Evolutionary conservation across 2,329 filamentous ascomycete genomes (phyloP).

Genomic region (Microascus cirrosus): DNA sequence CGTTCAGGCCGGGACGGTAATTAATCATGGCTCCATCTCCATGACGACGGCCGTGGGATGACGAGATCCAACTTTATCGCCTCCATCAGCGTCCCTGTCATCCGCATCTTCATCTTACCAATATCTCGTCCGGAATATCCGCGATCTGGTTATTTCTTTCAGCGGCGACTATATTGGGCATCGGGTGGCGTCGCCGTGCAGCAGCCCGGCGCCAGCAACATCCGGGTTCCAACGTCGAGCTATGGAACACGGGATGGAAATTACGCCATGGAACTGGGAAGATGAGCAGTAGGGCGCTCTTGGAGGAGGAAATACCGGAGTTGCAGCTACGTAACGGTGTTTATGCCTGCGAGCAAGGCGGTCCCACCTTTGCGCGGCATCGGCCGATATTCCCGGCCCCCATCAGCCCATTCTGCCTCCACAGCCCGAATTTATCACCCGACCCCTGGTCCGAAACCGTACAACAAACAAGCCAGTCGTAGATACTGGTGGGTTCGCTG

Average conservation of each 20-base stretch:
- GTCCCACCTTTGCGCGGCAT: conserved; percentile 11
- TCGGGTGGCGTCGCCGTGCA: neutral
- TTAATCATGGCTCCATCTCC: conserved; percentile 4
- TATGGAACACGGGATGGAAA: neutral
- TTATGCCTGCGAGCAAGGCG: neutral
- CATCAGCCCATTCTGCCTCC: conserved; percentile 22
- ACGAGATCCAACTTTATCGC: neutral
- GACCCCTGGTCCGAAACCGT: conserved; percentile 11
- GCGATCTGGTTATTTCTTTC: neutral
- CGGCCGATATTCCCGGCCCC: conserved; percentile 21
- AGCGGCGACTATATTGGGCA: neutral
- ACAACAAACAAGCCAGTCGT: neutral
- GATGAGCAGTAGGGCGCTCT: neutral
- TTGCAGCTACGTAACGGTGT: neutral
- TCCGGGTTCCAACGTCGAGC: neutral
- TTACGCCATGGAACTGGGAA: neutral
- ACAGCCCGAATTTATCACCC: conserved; percentile 21
- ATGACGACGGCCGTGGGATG: neutral
- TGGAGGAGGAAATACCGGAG: neutral
- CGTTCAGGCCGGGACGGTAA: neutral
- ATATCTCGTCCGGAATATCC: neutral
- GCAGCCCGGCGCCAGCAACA: neutral
- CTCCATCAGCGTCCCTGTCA: neutral
- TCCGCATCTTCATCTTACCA: neutral
- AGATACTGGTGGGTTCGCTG: neutral